Conservation (phyloP, 73 alveolate species). For the Blepharisma stoltei region DNA sequence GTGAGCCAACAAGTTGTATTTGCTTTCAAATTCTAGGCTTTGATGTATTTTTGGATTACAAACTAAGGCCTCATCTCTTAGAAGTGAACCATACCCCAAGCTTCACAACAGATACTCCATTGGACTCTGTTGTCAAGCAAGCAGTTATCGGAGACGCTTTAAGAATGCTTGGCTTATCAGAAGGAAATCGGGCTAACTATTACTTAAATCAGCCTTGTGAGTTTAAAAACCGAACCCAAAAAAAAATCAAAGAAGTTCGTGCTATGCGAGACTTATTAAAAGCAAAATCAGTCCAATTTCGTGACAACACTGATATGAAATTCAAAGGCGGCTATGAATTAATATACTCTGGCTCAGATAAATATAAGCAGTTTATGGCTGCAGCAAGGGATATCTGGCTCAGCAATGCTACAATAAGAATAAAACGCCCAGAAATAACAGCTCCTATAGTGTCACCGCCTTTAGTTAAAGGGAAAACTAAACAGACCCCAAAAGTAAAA, state of each 20-base stretch:
- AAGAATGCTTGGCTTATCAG: slow-evolving; percentile 43
- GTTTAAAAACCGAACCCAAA: no score
- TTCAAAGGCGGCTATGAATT: not conserved
- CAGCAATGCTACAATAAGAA: not conserved
- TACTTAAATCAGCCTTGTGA: not conserved
- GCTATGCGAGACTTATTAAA: no score
- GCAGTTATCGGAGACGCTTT: slow-evolving; percentile 50
- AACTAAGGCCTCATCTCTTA: slow-evolving; percentile 59
- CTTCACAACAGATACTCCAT: slow-evolving; percentile 65
- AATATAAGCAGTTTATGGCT: slow-evolving; percentile 1
- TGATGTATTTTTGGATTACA: slow-evolving; percentile 44
- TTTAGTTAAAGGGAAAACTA: not conserved
- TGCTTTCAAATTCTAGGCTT: slow-evolving; percentile 58
- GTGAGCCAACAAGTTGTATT: slow-evolving; percentile 49
- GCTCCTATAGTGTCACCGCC: not conserved
- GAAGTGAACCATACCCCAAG: slow-evolving; percentile 89
- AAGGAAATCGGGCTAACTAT: slow-evolving; percentile 22
- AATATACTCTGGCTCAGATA: not conserved
- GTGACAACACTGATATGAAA: no score
- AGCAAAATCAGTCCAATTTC: no score
- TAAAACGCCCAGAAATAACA: not conserved
- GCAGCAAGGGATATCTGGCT: slow-evolving; percentile 30
- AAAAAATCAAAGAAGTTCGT: no score
- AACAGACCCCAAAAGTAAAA: not conserved
- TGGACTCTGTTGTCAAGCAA: slow-evolving; percentile 54